Evolutionary conservation across 495 filamentous ascomycete genomes (phyloP), one percentile per base, ranked within the genome.

Genomic region (Pyrenopolyporus hunteri): DNA sequence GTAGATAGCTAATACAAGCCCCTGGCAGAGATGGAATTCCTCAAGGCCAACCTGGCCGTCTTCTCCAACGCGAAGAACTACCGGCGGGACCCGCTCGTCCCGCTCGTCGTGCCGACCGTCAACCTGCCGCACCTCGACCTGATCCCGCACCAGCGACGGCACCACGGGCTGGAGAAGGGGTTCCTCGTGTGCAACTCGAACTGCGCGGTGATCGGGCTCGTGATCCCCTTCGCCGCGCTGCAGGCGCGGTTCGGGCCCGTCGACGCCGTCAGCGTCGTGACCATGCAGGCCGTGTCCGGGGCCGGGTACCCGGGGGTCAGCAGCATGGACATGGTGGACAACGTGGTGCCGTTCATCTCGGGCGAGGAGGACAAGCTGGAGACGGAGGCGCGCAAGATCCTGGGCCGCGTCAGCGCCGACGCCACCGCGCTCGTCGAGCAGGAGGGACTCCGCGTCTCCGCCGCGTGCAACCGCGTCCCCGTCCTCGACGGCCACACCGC

Each of bases 1-100:
- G n/a, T n/a, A n/a, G n/a, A n/a, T n/a, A n/a, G n/a, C 8, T 23
- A 42, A 29, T 31, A 14, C 22, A 8, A 7, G 9, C 22, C 46
- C 10, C 19, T 7, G 8, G 23, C 8, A 89, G 91, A 95, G 73
- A 86, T 85, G 81, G 85, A 85, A 65, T 93, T 94, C 74, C 81
- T 92, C 69, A 85, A 87, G 66, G 85, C 87, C 16, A 84, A 91
- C 70, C 82, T 92, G 22, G 83, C 85, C 59, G 88, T 93, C 63
- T 94, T 95, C 76, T 93, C 89, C 51, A 95, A 93, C 67, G 89
- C 91, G 4, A 94, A 94, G 79, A 93, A 93, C 82, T 87, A 91
- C 79, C 87, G 91, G 67, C 86, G 87, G 69, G 84, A 92, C 72
- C 89, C 89, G 13, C 78, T 89, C 29, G 89, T 92, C n/a, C 91